These are phyloP conservation scores for Solanum arcanum DNA, from an alignment of 257 asterid genomes.

Conservation along the genomic window DNA sequence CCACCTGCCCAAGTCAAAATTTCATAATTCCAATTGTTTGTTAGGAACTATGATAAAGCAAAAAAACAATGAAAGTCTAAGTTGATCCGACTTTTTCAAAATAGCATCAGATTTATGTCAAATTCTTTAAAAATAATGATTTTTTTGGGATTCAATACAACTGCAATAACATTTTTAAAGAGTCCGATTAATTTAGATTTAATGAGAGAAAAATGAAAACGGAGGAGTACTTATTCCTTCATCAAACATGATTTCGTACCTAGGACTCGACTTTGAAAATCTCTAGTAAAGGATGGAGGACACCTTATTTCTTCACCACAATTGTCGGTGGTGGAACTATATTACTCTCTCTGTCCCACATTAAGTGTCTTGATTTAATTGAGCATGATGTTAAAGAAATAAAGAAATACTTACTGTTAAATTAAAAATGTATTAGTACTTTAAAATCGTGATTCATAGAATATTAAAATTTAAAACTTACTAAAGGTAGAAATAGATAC, in stretches of 20 bases:
- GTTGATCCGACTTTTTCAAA: not conserved
- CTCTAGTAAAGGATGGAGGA: not conserved
- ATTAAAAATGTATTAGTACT: not conserved
- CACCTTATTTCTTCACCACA: not conserved
- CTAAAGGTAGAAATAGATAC: not conserved
- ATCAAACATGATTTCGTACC: not conserved
- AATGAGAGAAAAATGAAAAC: not conserved
- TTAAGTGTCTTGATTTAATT: not conserved
- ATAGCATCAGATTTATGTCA: not conserved
- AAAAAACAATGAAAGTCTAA: not conserved
- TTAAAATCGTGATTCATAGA: not conserved
- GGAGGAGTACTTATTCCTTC: not conserved
- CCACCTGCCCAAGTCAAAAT: conserved; percentile 14
- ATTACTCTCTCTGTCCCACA: not conserved
- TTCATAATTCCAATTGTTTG: not conserved
- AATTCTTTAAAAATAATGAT: too few species aligned
- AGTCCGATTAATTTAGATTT: too few species aligned
- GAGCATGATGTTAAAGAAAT: not conserved
- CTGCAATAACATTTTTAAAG: too few species aligned
- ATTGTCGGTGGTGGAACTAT: not conserved
- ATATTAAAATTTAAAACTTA: not conserved
- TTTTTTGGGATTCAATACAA: too few species aligned
- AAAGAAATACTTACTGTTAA: not conserved
- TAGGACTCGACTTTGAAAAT: not conserved
- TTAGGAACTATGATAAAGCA: not conserved